Evolutionary conservation across 2,329 filamentous ascomycete species (phyloP), one percentile per base, ranked within the genome.

Genomic region (Helicocarpus griseus): DNA sequence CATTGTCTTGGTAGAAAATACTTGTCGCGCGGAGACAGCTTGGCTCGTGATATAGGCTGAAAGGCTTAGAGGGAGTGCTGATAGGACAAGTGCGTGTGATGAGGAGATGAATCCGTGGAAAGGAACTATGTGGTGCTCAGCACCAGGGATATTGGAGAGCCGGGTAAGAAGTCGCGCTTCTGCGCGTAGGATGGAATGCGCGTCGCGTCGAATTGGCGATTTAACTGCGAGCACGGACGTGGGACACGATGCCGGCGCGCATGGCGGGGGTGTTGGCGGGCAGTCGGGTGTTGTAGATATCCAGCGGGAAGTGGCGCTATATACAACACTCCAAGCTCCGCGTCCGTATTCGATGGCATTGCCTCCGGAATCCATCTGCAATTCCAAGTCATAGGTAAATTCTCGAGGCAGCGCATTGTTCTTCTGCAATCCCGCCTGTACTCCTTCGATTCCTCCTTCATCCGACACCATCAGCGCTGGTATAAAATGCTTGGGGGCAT

Each of bases 321-420:
- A 73, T 17, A 76, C 73, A 17, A 65, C 67, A 54, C 73, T 75
- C 73, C 73, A 76, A 17, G 65, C 71, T 22, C 73, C 73, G 35
- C 64, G 65, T 22, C 73, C 73, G 49, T 70, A 74, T 49, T 72
- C 65, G 17, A 69, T 48, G 6, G 58, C 62, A 13, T 57, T 58
- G 14, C 64, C 65, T n/a, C 57, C 53, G 1, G 50, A 38, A 48
- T 65, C 63, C 5, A 39, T 53, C 19, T 61, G 61, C 17, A 66
- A 57, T 46, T 71, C 63, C 9, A 71, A 48, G n/a, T 65, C 63
- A 11, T 65, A 62, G 2, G 58, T 51, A 45, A 70, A 71, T 22
- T 63, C 60, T 9, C 61, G 54, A 5, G 64, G 61, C 5, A 50
- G 54, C 14, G 29, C 36, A 5, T 31, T 28, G 11, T 31, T 26